phyloP scores from a whole-genome alignment of 805 yeast species.

The Schwanniomyces sp. region DNA sequence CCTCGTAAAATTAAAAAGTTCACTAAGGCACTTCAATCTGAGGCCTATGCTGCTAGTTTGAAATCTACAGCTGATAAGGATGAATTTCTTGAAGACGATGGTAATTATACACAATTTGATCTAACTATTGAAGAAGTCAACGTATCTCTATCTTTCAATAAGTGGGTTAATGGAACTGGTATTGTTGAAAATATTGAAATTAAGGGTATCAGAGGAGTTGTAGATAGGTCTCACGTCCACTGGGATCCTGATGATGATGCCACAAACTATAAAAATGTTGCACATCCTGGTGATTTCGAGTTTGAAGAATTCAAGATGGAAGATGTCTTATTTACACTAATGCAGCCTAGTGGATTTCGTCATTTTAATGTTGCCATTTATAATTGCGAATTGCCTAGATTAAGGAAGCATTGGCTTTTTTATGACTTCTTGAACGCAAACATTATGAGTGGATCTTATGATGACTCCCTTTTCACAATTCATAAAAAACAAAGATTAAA shows the following conservation, averaged over 20 bases:
- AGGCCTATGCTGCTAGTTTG: conserved; percentile 60
- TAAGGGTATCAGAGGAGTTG: conserved; percentile 86
- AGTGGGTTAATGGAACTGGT: conserved; percentile 91
- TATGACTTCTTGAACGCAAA: conserved; percentile 84
- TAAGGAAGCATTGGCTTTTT: conserved; percentile 92
- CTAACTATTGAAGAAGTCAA: conserved; percentile 83
- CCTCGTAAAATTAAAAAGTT: conserved; percentile 62
- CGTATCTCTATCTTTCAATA: conserved; percentile 74
- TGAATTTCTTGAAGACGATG: conserved; percentile 64
- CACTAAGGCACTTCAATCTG: conserved; percentile 70
- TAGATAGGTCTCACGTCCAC: conserved; percentile 83
- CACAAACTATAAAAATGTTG: conserved; percentile 68
- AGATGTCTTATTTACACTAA: conserved; percentile 78
- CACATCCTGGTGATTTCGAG: conserved; percentile 90
- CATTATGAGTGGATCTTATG: conserved; percentile 86
- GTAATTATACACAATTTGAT: conserved; percentile 95
- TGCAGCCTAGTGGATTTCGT: conserved; percentile 78
- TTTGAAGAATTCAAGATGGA: conserved; percentile 78
- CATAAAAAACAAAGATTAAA: conserved; percentile 70
- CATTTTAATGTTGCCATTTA: conserved; percentile 88
- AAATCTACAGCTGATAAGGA: conserved; percentile 7
- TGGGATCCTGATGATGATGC: conserved; percentile 87
- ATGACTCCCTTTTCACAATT: conserved; percentile 87
- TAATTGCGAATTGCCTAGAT: conserved; percentile 73
- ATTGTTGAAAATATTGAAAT: conserved; percentile 74